phyloP scores from a whole-genome alignment of 139 green algal genomes.

The Pseudopediastrum boryanum region DNA sequence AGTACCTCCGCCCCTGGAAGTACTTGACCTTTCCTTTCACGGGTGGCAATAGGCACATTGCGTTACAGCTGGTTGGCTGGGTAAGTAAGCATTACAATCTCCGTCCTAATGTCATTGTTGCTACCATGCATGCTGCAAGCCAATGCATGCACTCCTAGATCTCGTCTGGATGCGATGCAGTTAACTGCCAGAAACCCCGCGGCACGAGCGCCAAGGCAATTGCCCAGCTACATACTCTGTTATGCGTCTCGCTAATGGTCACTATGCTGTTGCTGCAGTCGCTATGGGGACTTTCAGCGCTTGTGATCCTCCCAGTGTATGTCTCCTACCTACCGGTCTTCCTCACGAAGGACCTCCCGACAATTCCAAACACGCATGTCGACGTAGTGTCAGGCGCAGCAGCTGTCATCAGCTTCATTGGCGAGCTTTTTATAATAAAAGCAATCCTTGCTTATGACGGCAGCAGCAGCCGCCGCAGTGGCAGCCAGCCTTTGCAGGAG shows the following conservation, averaged over 20 bases:
- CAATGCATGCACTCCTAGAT: no score
- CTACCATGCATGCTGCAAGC: background rate
- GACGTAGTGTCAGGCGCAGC: slow-evolving; percentile 45
- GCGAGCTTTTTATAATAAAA: slow-evolving; percentile 51
- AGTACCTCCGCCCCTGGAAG: background rate
- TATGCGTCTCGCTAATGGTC: no score
- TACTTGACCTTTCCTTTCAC: slow-evolving; percentile 35
- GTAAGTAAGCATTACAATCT: slow-evolving; percentile 25
- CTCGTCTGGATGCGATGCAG: background rate
- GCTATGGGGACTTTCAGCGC: slow-evolving; percentile 30
- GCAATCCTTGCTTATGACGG: background rate
- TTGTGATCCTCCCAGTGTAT: slow-evolving; percentile 20
- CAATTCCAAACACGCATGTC: slow-evolving; percentile 42
- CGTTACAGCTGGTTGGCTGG: slow-evolving; percentile 45
- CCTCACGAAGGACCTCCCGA: slow-evolving; percentile 9
- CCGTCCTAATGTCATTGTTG: background rate
- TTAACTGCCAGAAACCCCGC: background rate
- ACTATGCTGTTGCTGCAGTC: slow-evolving; percentile 25
- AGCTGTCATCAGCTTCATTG: slow-evolving; percentile 41
- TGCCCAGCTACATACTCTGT: no score
- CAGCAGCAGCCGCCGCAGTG: background rate
- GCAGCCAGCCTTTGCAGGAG: background rate
- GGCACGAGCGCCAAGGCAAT: background rate
- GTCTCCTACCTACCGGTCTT: slow-evolving; percentile 14
- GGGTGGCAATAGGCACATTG: slow-evolving; percentile 37